A percentile compares a stretch with the other conserved stretches of the same genome.
Conservation (phyloP, 2,329 filamentous ascomycete genomes). For the Grosmannia serpens region DNA sequence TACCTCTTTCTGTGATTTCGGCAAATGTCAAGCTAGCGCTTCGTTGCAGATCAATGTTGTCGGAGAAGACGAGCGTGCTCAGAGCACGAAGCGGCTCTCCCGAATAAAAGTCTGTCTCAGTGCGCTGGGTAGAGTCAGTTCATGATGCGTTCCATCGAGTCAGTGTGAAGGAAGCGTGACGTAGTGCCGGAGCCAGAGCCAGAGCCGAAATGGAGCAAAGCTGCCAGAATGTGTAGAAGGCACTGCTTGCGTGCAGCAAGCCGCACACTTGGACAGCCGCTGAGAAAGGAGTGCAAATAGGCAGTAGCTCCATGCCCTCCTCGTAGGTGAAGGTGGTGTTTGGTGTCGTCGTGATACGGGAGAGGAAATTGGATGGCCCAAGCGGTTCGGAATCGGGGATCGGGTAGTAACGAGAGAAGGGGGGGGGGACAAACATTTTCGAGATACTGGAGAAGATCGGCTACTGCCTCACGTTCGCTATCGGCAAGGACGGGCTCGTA, state of each 20-base stretch:
- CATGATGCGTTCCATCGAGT: not conserved
- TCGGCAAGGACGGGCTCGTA: constrained; percentile 87
- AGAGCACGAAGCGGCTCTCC: constrained; percentile 88
- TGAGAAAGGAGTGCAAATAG: not conserved
- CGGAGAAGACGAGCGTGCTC: constrained; percentile 93
- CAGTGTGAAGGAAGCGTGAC: not conserved
- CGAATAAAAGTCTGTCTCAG: constrained; percentile 96
- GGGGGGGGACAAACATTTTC: constrained; percentile 67
- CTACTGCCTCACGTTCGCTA: constrained; percentile 92
- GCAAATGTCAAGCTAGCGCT: constrained; percentile 98
- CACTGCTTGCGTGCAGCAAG: not conserved
- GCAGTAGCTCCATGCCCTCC: not conserved
- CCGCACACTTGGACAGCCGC: not conserved
- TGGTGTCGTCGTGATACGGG: not conserved
- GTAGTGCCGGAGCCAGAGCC: not conserved
- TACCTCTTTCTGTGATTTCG: constrained; percentile 97
- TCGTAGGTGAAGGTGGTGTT: not conserved
- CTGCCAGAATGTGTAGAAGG: not conserved
- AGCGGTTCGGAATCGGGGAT: not conserved
- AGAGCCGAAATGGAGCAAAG: not conserved
- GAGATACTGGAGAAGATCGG: constrained; percentile 87
- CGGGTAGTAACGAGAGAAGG: not conserved
- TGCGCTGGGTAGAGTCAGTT: constrained; percentile 47
- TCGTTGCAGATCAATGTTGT: constrained; percentile 95
- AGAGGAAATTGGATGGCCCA: not conserved